Evolutionary conservation across 2,329 filamentous ascomycete species (phyloP).

Genomic region (Penicillium brevicompactum): DNA sequence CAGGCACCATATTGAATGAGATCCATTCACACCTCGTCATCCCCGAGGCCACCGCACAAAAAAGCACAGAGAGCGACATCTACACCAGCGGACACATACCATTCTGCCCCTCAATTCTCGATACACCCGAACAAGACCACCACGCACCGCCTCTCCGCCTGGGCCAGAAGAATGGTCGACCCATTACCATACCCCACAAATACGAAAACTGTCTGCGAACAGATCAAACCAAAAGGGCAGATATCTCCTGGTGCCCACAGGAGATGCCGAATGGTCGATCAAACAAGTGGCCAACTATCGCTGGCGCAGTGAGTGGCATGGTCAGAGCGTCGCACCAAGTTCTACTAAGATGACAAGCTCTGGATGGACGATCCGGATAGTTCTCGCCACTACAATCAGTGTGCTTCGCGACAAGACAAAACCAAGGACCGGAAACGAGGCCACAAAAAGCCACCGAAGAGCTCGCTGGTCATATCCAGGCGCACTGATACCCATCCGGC

Average conservation of each 20-base stretch:
- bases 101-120: no score
- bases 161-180: background rate
- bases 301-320: constrained; percentile 7
- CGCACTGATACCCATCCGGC: no score
- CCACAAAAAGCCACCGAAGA: no score
- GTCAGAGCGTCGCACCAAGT: background rate
- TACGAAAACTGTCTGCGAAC: background rate
- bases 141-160: background rate
- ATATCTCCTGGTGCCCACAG: constrained; percentile 1
- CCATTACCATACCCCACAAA: background rate
- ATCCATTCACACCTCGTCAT: no score
- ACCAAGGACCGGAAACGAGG: background rate
- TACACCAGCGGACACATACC: no score
- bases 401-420: constrained; percentile 2
- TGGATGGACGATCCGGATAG: constrained; percentile 5
- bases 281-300: constrained; percentile 12
- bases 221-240: background rate
- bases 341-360: constrained; percentile 5
- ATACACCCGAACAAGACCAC: no score
- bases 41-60: no score
- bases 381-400: constrained; percentile 6
- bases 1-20: no score
- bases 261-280: constrained; percentile 2
- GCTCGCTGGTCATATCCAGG: no score
- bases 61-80: no score